Evolutionary conservation across 139 green algal species (phyloP), one percentile per base, ranked within the genome.

Genomic region (Volvox africanus): DNA sequence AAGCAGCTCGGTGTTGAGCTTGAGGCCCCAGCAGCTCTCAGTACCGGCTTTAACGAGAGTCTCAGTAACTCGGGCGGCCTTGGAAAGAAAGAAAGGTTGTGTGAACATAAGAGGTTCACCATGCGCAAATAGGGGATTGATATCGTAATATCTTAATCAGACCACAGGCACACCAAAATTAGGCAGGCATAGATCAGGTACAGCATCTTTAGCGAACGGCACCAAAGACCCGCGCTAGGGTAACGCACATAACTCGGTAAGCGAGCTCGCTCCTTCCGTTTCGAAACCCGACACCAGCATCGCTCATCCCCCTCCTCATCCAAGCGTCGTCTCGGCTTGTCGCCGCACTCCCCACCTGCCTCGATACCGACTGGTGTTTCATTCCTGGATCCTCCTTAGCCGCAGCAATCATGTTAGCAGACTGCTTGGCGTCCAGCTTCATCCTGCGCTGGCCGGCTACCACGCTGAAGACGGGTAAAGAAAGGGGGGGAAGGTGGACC

Each of bases 381-480:
- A 20, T 37, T 1, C 1, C 0, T 16, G 92, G 92, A 24, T 88
- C 75, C 92, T 92, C 78, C 55, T 89, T 89, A 17, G 92, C 92
- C 1, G 33, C 28, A 9, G 79, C 75, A 88, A 94, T 92, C 78
- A 94, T 94, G 20, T 76, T 79, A 3, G 44, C 50, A 0, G 2
- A 73, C 83, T 94, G 92, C 79, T 82, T 69, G 2, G 69, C 67
- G 37, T 92, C 85, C 50, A 94, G 88, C 83, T 92, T 92, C 73
- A 85, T 82, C 6, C 55, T 69, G 55, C 88, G 84, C 91, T 93
- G 91, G 2, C 91, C 91, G 3, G 86, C 78, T 22, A 86, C 68
- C 50, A 92, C 62, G 0, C 89, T 92, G 89, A 80, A 76, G 61
- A 32, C 0, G n/a, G 83, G 67, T 2, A 73, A 5, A 16, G 67